Conservation (phyloP, 345 rosid genomes). For the Populus davidiana region DNA sequence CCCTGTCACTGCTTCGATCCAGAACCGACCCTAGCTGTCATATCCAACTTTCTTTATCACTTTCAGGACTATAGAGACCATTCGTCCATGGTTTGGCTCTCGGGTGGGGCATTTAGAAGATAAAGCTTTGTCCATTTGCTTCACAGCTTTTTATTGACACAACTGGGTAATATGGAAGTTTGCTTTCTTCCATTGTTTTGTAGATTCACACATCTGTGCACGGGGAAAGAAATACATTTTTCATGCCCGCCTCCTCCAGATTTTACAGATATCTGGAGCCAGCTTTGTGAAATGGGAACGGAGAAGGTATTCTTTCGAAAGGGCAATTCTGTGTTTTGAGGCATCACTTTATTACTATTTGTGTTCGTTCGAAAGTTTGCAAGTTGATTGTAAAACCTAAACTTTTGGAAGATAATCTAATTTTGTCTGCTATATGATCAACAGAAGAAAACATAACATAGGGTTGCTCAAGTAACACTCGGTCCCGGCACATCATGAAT, state of each 20-base stretch:
- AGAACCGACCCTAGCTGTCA: conserved; percentile 42
- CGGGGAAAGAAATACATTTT: conserved; percentile 51
- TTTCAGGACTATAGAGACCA: conserved; percentile 78
- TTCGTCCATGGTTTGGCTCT: conserved; percentile 86
- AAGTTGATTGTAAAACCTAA: background rate
- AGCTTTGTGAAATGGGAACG: conserved; percentile 56
- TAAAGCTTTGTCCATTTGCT: conserved; percentile 12
- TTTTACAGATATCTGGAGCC: conserved; percentile 50
- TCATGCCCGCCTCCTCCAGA: conserved; percentile 79
- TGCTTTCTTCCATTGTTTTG: conserved; percentile 11
- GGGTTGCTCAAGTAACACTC: background rate
- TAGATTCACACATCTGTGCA: conserved; percentile 77
- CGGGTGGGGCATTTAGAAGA: conserved; percentile 47
- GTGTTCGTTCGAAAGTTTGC: background rate
- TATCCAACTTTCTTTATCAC: conserved; percentile 38
- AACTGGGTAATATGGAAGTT: background rate
- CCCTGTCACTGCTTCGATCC: conserved; percentile 64
- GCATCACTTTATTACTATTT: background rate
- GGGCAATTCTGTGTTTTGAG: background rate
- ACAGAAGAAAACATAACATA: background rate
- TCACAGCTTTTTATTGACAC: background rate
- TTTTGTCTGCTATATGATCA: background rate
- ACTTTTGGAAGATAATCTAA: background rate
- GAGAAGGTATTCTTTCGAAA: conserved; percentile 40
- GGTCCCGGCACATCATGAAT: background rate